A percentile compares a stretch with the other conserved stretches of the same genome.
Evolutionary conservation across 2,329 filamentous ascomycete species (phyloP).

Genomic region (Claviceps africana): DNA sequence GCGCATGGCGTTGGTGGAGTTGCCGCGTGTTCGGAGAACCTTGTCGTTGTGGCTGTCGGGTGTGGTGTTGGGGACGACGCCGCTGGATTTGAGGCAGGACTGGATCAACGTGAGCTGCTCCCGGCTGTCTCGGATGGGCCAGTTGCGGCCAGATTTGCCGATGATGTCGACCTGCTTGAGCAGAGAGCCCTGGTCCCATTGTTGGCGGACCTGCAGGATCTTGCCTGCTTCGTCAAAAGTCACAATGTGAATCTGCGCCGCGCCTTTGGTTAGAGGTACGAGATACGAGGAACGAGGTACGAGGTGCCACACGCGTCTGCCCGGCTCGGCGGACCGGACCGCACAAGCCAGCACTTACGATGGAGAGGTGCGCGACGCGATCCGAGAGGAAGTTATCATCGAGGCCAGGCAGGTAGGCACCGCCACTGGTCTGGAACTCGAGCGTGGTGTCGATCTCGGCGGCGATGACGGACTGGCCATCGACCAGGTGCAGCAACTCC

Average conservation of each 20-base stretch:
- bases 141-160: slow-evolving; percentile 77
- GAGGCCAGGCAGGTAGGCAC: slow-evolving; percentile 72
- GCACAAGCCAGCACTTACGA: slow-evolving; percentile 47
- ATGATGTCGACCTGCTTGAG: slow-evolving; percentile 92
- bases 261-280: not conserved
- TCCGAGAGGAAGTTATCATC: slow-evolving; percentile 92
- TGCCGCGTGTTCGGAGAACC: slow-evolving; percentile 32
- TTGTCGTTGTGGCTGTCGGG: slow-evolving; percentile 23
- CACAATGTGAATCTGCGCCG: slow-evolving; percentile 66
- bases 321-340: too few relatives aligned
- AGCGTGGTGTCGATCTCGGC: slow-evolving; percentile 73
- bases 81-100: slow-evolving; percentile 39
- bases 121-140: slow-evolving; percentile 80
- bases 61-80: slow-evolving; percentile 18
- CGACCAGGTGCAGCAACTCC: slow-evolving; percentile 58
- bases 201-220: slow-evolving; percentile 76
- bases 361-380: slow-evolving; percentile 60
- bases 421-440: slow-evolving; percentile 69
- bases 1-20: slow-evolving; percentile 39
- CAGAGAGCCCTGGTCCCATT: slow-evolving; percentile 89
- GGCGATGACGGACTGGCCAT: slow-evolving; percentile 58
- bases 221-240: slow-evolving; percentile 62
- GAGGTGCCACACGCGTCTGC: too few relatives aligned
- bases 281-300: not conserved
- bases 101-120: slow-evolving; percentile 72